These are phyloP conservation scores for Ligustrum vulgare DNA, from an alignment of 257 asterid genomes.

Conservation along the genomic window DNA sequence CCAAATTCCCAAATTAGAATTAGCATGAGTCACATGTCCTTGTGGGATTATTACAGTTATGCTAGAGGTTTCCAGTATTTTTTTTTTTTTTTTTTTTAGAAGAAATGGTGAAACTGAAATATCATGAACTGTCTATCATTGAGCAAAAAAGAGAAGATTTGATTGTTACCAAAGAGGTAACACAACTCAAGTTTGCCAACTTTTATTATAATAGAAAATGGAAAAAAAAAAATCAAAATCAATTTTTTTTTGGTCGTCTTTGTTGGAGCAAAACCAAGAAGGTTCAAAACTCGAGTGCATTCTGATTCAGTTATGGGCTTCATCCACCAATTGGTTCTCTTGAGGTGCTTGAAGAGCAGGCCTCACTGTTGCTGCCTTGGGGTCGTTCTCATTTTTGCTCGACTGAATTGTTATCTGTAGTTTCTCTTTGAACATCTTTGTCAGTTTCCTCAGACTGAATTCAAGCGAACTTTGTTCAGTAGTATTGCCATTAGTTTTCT, in stretches of 20 bases:
- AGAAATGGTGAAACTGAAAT: not conserved
- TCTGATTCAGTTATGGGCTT: slow-evolving; percentile 20
- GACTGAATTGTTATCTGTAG: slow-evolving; percentile 23
- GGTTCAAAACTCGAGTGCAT: slow-evolving; percentile 24
- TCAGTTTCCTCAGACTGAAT: slow-evolving; percentile 42
- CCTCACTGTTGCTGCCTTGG: slow-evolving; percentile 30
- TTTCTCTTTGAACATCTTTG: slow-evolving; percentile 37
- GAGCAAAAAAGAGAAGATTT: not conserved
- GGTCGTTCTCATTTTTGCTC: slow-evolving; percentile 19
- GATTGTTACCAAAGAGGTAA: slow-evolving; percentile 21
- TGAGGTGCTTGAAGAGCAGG: slow-evolving; percentile 51
- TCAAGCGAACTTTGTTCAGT: slow-evolving; percentile 50
- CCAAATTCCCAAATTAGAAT: no score
- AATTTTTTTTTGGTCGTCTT: not conserved
- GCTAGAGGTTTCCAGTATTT: no score
- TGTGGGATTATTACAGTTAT: no score
- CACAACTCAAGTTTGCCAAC: not conserved
- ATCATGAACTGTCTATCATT: not conserved
- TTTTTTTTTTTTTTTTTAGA: no score
- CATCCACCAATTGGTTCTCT: slow-evolving; percentile 32
- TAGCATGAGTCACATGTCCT: no score
- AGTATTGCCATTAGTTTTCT: slow-evolving; percentile 22
- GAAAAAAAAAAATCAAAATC: not conserved
- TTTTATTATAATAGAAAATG: not conserved
- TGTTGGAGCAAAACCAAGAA: slow-evolving; percentile 26